Evolutionary conservation across 176 grass and related monocot genomes (phyloP).

Genomic region (Oryza officinalis): DNA sequence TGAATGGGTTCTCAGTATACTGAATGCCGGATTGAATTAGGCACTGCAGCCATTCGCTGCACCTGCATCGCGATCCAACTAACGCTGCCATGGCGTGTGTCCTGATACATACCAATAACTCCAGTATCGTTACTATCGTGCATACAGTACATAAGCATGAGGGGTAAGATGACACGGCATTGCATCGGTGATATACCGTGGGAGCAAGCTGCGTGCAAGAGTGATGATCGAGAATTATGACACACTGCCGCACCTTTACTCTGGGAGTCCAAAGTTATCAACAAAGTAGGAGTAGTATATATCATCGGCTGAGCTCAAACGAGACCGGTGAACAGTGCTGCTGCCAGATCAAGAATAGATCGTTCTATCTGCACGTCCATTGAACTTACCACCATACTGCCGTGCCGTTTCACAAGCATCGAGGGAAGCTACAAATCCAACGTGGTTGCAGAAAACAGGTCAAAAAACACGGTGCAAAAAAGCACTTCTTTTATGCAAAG

Average conservation of each 20-base stretch:
- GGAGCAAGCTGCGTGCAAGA: neutral
- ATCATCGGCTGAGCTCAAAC: neutral
- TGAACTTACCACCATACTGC: neutral
- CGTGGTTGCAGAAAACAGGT: neutral
- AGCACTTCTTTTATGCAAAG: neutral
- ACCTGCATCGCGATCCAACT: neutral
- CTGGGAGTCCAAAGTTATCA: neutral
- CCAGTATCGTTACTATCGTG: neutral
- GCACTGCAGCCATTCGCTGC: neutral
- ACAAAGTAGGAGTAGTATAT: neutral
- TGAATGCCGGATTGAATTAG: neutral
- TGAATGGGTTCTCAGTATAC: neutral
- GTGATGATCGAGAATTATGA: conserved; percentile 2
- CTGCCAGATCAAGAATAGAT: neutral
- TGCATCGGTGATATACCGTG: neutral
- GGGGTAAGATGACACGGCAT: neutral
- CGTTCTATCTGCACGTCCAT: neutral
- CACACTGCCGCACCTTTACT: neutral
- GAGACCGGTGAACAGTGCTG: conserved; percentile 26
- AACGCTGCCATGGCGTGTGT: neutral
- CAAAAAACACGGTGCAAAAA: neutral
- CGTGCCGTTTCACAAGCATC: neutral
- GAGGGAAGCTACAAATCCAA: neutral
- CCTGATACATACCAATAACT: neutral
- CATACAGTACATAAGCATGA: neutral